Base-by-base conservation (phyloP, 2,329 filamentous ascomycete species). In the Trichoderma sp. region DNA sequence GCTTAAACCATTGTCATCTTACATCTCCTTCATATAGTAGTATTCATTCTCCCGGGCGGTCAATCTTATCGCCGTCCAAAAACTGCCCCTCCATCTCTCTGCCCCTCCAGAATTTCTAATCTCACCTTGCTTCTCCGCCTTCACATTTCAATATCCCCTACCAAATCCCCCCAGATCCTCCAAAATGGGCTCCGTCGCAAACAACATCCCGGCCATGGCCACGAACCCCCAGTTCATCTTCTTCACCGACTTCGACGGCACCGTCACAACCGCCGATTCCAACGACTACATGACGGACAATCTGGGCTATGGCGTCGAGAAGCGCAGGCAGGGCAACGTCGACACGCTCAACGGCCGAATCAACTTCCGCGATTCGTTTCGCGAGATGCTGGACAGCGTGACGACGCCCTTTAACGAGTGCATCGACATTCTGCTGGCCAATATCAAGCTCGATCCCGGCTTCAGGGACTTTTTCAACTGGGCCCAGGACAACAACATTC, bases 201-300 rank as follows among this genome's bases (percentile, higher is more conserved):
- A 74, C 67, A 78, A 82, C 57, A 85, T 87, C 29, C 87, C 87
- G 67, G 87, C 87, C 53, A 81, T 90, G 78, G 83, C 83, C 74
- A 88, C 84, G 68, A 89, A 91, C 78, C 94, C 94, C 61, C 91
- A 93, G 81, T 92, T 92, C 83, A 94, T 99, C 84, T 97, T 99
- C 87, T 98, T 98, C 84, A 97, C 94, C 73, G 95, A 99, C 82
- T 98, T 98, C 78, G 95, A 99, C 80, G 95, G 95, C 75, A 98
- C 94, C 64, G 94, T 97, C 78, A 97, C 94, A 58, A 85, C 84
- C 66, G 83, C 86, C 74, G 88, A 90, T 80, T 86, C 83, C 77
- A 90, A 89, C 77, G 87, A 88, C 80, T 87, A 80, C 79, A 83
- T 94, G 88, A 97, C 94, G 68, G 95, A 98, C 83, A 95, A 92